A percentile compares a stretch with the other conserved stretches of the same genome.
Conservation (phyloP, 768 basidiomycete species). For the Kwoniella pini region DNA sequence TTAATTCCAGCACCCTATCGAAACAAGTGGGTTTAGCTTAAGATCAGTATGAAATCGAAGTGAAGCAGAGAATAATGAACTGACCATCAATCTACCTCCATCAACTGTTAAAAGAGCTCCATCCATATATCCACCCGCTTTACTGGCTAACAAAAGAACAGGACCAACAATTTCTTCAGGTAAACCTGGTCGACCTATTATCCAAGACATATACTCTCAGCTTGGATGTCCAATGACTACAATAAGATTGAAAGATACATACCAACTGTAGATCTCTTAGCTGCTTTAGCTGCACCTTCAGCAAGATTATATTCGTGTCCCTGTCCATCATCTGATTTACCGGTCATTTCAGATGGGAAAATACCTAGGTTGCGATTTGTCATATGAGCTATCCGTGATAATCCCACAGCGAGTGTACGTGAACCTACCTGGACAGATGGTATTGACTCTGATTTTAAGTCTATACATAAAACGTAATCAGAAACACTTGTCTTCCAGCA, state of each 20-base stretch:
- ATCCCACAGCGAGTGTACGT: background rate
- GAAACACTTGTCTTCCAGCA: background rate
- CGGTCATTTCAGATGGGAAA: slow-evolving; percentile 53
- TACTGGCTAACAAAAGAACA: slow-evolving; percentile 37
- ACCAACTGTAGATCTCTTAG: slow-evolving; percentile 28
- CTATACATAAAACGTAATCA: slow-evolving; percentile 17
- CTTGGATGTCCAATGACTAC: no score
- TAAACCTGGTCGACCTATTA: slow-evolving; percentile 47
- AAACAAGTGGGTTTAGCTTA: no score
- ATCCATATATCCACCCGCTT: slow-evolving; percentile 46
- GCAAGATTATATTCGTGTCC: slow-evolving; percentile 28
- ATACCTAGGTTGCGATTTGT: slow-evolving; percentile 18
- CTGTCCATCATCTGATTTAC: slow-evolving; percentile 16
- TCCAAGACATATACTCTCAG: no score
- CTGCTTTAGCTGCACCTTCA: slow-evolving; percentile 26
- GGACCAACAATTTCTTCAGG: slow-evolving; percentile 52
- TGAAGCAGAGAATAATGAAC: no score
- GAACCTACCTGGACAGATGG: slow-evolving; percentile 46
- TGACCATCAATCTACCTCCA: slow-evolving; percentile 45
- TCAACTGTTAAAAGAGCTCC: slow-evolving; percentile 43
- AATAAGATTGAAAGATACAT: background rate
- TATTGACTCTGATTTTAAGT: slow-evolving; percentile 53
- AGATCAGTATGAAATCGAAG: no score
- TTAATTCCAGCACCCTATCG: slow-evolving; percentile 26
- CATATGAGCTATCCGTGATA: no score